phyloP scores from a whole-genome alignment of 305 asterid species.

The Solanum chacoense region DNA sequence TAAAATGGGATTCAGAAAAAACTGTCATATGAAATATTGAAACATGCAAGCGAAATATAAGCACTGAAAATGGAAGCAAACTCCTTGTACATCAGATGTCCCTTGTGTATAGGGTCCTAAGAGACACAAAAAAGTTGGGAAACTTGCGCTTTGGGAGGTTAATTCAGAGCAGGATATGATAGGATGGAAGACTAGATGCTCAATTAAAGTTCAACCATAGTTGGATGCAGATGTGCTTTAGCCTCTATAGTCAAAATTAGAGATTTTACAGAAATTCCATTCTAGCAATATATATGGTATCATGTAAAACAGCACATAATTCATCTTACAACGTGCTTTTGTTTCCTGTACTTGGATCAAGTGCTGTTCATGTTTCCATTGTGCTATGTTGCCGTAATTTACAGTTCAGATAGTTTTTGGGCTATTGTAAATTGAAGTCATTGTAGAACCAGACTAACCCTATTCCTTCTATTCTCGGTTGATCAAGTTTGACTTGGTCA shows the following conservation, averaged over 20 bases:
- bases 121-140: neutral
- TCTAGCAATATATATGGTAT: neutral
- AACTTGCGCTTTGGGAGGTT: neutral
- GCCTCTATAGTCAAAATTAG: neutral
- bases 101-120: neutral
- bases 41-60: neutral
- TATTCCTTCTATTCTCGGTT: neutral
- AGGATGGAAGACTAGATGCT: neutral
- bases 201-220: neutral
- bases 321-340: neutral
- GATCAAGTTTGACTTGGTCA: conserved; percentile 6
- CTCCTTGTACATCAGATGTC: neutral
- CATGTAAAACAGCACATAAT: neutral
- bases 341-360: neutral
- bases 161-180: neutral
- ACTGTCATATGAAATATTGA: neutral
- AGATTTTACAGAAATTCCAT: neutral
- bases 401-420: neutral
- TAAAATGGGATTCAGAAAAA: neutral
- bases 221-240: neutral
- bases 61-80: neutral
- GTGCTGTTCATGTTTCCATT: neutral
- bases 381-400: neutral
- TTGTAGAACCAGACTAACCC: neutral
- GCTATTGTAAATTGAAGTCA: neutral